Conservation (phyloP, 1,284 basidiomycete species). For the Irpex lacteus region DNA sequence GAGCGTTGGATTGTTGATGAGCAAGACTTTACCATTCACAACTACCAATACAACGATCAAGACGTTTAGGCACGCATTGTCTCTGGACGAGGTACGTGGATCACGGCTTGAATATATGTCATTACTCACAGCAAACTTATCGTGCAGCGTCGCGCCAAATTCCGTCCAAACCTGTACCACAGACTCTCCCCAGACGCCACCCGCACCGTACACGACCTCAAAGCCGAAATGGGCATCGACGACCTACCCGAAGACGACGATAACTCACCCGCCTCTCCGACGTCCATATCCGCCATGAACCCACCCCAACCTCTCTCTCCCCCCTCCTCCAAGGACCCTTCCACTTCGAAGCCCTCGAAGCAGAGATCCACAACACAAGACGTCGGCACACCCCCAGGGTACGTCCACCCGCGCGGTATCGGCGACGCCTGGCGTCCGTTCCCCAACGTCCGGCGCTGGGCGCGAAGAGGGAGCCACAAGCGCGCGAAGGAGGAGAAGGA, state of each 20-base stretch:
- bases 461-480: background rate
- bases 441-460: background rate
- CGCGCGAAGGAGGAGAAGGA: background rate
- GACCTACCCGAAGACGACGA: background rate
- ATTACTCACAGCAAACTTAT: no score
- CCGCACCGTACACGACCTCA: conserved; percentile 3
- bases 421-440: background rate
- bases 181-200: conserved; percentile 14
- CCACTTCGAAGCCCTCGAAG: background rate
- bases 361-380: background rate
- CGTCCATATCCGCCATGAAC: background rate
- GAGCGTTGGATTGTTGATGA: conserved; percentile 36
- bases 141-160: conserved; percentile 35
- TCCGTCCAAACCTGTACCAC: conserved; percentile 34
- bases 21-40: conserved; percentile 40
- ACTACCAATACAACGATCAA: conserved; percentile 36
- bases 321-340: background rate
- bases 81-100: conserved; percentile 47
- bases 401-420: background rate
- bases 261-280: background rate
- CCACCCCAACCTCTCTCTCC: background rate
- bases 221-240: conserved; percentile 3
- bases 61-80: conserved; percentile 42
- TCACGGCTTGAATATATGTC: no score
- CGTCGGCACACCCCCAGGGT: background rate